phyloP scores from a whole-genome alignment of 495 filamentous ascomycete species.

The Penicillium fimorum region DNA sequence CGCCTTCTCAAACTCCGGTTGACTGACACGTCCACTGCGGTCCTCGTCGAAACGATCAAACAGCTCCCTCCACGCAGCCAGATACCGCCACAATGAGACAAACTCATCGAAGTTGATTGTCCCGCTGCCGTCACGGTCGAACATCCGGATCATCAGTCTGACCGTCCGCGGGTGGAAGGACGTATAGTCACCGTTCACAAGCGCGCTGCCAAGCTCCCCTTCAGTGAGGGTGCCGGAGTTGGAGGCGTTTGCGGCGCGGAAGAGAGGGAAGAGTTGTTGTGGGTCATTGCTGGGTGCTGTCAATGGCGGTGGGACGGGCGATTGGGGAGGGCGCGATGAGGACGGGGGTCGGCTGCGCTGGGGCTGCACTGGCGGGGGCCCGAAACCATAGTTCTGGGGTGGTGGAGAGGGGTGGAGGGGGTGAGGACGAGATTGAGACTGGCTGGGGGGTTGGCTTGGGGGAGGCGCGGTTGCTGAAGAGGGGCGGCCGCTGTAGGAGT shows the following conservation, averaged over 20 bases:
- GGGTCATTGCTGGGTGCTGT: constrained; percentile 62
- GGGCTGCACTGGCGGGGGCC: constrained; percentile 50
- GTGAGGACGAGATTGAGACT: constrained; percentile 25
- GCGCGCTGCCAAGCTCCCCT: constrained; percentile 80
- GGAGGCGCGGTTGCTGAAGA: constrained; percentile 24
- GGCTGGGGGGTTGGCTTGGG: constrained; percentile 33
- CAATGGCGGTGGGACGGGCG: constrained; percentile 57
- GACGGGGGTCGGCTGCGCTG: constrained; percentile 52
- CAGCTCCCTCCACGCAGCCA: constrained; percentile 87
- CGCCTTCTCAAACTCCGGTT: constrained; percentile 85
- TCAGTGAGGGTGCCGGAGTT: constrained; percentile 82
- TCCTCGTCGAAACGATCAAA: constrained; percentile 97
- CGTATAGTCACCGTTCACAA: constrained; percentile 95
- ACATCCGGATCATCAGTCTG: constrained; percentile 99
- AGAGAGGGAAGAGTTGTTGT: constrained; percentile 71
- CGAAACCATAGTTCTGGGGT: constrained; percentile 59
- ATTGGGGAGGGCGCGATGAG: constrained; percentile 57
- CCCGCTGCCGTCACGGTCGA: constrained; percentile 82
- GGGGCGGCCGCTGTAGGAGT: constrained; percentile 33
- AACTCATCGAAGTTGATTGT: constrained; percentile 95
- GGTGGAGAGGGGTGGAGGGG: constrained; percentile 54
- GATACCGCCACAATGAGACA: constrained; percentile 88
- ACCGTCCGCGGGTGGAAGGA: constrained; percentile 96
- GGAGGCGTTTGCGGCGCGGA: constrained; percentile 85
- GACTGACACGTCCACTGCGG: constrained; percentile 78